Evolutionary conservation across 106 monocot species (phyloP).

Genomic region (Allium cepa): DNA sequence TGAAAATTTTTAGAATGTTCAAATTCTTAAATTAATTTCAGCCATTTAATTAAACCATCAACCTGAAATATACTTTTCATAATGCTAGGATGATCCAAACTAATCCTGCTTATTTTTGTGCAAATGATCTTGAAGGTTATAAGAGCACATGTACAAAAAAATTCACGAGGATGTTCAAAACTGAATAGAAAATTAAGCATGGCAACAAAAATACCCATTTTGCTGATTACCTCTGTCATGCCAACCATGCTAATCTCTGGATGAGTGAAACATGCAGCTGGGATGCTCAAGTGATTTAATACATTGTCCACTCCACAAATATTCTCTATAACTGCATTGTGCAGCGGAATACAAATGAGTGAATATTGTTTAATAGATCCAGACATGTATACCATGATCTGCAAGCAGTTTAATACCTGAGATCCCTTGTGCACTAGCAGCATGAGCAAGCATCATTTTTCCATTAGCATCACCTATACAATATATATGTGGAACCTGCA

Average conservation of each 20-base stretch:
- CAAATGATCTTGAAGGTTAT: too few species aligned
- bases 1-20: too few species aligned
- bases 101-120: too few species aligned
- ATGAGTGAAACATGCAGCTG: slow-evolving; percentile 97
- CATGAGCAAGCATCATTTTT: slow-evolving; percentile 99
- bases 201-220: not conserved
- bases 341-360: not conserved
- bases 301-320: slow-evolving; percentile 77
- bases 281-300: slow-evolving; percentile 93
- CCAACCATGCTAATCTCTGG: slow-evolving; percentile 99
- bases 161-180: too few species aligned
- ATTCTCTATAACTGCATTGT: slow-evolving; percentile 70
- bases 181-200: too few species aligned
- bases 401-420: slow-evolving; percentile 43
- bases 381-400: not conserved
- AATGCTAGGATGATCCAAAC: too few species aligned
- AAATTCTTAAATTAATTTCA: too few species aligned
- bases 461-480: slow-evolving; percentile 99
- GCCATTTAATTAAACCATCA: too few species aligned
- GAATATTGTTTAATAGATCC: not conserved
- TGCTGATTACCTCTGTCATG: slow-evolving; percentile 68
- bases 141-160: too few species aligned
- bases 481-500: slow-evolving; percentile 86
- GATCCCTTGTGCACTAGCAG: slow-evolving; percentile 97
- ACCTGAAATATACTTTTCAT: too few species aligned